phyloP scores from a whole-genome alignment of 108 stramenopile genomes.

The Discostella pseudostelligera region DNA sequence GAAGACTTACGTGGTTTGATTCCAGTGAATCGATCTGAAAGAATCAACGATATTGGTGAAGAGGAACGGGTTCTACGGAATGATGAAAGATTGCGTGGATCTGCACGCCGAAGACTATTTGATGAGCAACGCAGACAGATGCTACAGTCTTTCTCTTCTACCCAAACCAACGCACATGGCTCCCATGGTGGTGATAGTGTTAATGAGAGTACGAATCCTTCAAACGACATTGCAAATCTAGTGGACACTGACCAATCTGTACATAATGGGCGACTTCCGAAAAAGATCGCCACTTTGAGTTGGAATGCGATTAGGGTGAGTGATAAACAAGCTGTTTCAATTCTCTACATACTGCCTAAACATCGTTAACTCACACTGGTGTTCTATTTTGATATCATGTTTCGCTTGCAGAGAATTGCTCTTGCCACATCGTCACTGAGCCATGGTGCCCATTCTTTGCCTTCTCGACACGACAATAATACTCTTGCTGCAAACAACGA shows the following conservation, averaged over 20 bases:
- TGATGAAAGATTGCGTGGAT: slow-evolving; percentile 38
- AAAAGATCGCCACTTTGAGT: slow-evolving; percentile 1
- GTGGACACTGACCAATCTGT: slow-evolving; percentile 1
- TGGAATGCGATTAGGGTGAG: slow-evolving; percentile 12
- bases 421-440: slow-evolving; percentile 29
- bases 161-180: not conserved
- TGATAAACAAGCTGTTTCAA: not conserved
- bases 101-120: slow-evolving; percentile 37
- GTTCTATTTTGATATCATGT: too few species aligned
- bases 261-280: not conserved
- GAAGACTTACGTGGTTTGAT: slow-evolving; percentile 23
- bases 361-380: not conserved
- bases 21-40: not conserved
- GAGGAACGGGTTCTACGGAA: slow-evolving; percentile 27
- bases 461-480: slow-evolving; percentile 1
- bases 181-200: not conserved
- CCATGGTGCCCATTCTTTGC: slow-evolving; percentile 35
- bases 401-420: slow-evolving; percentile 12
- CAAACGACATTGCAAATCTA: not conserved
- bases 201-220: not conserved
- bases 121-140: slow-evolving; percentile 35
- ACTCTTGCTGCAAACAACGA: not conserved
- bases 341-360: not conserved
- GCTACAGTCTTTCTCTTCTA: slow-evolving; percentile 11
- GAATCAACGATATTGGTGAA: slow-evolving; percentile 4